phyloP scores from a whole-genome alignment of 139 green algal species.

The Coelastrella sp. region DNA sequence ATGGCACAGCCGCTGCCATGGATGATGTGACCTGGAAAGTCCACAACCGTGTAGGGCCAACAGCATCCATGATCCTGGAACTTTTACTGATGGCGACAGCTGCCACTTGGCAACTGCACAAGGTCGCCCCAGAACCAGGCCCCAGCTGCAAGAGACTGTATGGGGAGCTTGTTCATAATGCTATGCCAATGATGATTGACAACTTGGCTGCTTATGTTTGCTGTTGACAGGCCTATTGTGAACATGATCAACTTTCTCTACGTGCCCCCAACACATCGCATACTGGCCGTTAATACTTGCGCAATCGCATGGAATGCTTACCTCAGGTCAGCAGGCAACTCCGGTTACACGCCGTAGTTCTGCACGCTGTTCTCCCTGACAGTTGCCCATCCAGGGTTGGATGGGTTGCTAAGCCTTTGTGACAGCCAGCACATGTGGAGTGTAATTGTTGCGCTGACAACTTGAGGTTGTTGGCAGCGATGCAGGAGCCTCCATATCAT shows the following conservation, averaged over 20 bases:
- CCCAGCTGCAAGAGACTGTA: neutral
- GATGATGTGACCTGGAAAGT: too few relatives aligned
- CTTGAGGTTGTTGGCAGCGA: too few relatives aligned
- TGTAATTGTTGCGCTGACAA: too few relatives aligned
- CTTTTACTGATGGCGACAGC: too few relatives aligned
- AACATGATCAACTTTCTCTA: slow-evolving; percentile 70
- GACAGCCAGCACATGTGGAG: neutral
- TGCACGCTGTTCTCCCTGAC: neutral
- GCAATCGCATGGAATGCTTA: slow-evolving; percentile 64
- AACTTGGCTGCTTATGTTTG: neutral
- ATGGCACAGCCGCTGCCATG: too few relatives aligned
- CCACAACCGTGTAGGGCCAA: too few relatives aligned
- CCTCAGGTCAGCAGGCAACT: slow-evolving; percentile 26
- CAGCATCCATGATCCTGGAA: too few relatives aligned
- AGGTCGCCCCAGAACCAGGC: too few relatives aligned
- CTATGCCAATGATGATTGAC: neutral
- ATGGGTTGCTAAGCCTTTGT: neutral
- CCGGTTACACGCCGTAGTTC: neutral
- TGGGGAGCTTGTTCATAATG: neutral
- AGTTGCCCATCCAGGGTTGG: neutral
- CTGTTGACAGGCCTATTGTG: slow-evolving; percentile 56
- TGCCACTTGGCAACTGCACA: too few relatives aligned
- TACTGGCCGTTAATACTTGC: slow-evolving; percentile 56
- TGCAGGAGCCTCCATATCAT: too few relatives aligned
- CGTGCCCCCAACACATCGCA: slow-evolving; percentile 48